Conservation (phyloP, 177 flowering plant species). For the Tripterygium wilfordii region DNA sequence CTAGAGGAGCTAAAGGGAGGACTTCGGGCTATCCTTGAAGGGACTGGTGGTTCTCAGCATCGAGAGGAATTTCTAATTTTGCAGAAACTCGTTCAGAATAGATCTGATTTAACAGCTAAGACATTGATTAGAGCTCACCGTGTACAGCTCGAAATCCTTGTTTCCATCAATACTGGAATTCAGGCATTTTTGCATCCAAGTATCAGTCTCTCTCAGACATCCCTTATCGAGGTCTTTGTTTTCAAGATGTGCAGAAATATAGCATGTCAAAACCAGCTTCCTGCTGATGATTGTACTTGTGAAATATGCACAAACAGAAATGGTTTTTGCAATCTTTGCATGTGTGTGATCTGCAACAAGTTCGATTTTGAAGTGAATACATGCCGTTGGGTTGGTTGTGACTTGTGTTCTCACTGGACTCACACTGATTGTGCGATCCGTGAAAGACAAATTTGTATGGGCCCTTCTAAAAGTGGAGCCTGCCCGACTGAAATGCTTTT, state of each 20-base stretch:
- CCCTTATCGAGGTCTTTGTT: conserved; percentile 79
- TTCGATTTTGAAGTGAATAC: conserved; percentile 98
- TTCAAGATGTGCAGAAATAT: conserved; percentile 92
- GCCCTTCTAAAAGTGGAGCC: conserved; percentile 62
- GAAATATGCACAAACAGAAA: conserved; percentile 73
- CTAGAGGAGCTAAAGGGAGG: conserved; percentile 71
- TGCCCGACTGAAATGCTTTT: conserved; percentile 82
- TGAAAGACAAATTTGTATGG: conserved; percentile 78
- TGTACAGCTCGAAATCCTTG: conserved; percentile 87
- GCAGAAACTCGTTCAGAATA: conserved; percentile 76
- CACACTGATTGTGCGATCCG: conserved; percentile 98
- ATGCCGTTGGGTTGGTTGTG: conserved; percentile 98
- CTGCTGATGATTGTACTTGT: conserved; percentile 91
- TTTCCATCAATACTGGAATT: conserved; percentile 85
- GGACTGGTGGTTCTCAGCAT: conserved; percentile 77
- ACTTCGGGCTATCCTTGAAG: conserved; percentile 76
- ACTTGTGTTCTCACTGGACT: conserved; percentile 94
- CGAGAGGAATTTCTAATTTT: conserved; percentile 71
- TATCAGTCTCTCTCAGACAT: conserved; percentile 76
- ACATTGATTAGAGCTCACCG: conserved; percentile 69
- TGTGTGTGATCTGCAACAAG: conserved; percentile 94
- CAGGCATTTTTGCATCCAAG: conserved; percentile 92
- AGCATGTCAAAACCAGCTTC: conserved; percentile 82
- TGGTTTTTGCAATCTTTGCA: conserved; percentile 97
- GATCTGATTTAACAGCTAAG: conserved; percentile 73